Percentiles rank a stretch among this genome's conserved stretches.
These are phyloP conservation scores for Phtheirospermum japonicum DNA, from an alignment of 257 asterid species.

Conservation along the genomic window DNA sequence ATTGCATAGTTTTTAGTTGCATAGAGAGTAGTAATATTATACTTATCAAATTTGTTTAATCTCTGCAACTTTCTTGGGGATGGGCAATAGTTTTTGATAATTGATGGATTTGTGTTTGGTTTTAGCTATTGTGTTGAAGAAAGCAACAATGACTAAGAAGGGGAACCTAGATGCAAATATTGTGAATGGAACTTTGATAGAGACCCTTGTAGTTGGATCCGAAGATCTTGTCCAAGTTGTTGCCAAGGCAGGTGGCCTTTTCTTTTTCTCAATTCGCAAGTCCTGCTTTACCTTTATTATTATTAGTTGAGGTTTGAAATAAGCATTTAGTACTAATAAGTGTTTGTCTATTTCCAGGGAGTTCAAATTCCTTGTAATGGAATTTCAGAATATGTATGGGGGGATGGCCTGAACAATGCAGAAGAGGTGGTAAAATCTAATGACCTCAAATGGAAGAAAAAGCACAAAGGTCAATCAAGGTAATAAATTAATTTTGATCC, in stretches of 20 bases:
- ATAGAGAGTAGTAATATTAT: no score
- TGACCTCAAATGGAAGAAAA: constrained; percentile 29
- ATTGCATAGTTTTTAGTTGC: not conserved
- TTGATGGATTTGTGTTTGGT: constrained; percentile 29
- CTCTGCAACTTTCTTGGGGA: not conserved
- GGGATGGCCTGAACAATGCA: constrained; percentile 36
- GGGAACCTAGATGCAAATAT: constrained; percentile 57
- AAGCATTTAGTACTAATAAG: not conserved
- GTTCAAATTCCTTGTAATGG: constrained; percentile 54
- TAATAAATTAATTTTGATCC: constrained; percentile 21
- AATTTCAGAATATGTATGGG: constrained; percentile 39
- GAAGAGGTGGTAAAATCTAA: constrained; percentile 30
- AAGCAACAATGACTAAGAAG: constrained; percentile 70
- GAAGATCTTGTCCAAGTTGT: constrained; percentile 89
- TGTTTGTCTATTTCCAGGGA: constrained; percentile 44
- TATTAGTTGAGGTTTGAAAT: not conserved
- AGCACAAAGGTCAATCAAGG: constrained; percentile 40
- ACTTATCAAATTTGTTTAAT: not conserved
- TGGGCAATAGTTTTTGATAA: constrained; percentile 6
- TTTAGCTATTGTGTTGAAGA: constrained; percentile 80
- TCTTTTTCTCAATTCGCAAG: constrained; percentile 23
- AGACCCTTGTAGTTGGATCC: constrained; percentile 65
- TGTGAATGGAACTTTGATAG: constrained; percentile 51
- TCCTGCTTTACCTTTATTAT: not conserved
- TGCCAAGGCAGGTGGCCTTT: constrained; percentile 58